Evolutionary conservation across 202 grass and related monocot species (phyloP).

Genomic region (Panicum virgatum): DNA sequence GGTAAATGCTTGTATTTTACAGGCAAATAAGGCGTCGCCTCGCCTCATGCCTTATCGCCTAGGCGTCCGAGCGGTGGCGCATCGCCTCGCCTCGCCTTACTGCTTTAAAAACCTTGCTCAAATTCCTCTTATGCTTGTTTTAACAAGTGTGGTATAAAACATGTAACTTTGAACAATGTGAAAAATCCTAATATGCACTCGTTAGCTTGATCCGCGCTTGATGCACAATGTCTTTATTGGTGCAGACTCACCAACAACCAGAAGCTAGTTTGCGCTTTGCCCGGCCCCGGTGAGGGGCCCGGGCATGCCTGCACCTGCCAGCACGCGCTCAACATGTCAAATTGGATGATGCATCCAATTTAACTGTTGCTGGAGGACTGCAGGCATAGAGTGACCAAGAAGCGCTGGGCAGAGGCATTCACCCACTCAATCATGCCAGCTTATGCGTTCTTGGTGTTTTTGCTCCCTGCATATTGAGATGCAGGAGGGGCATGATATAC

Average conservation of each 20-base stretch:
- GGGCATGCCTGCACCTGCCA: conserved; percentile 94
- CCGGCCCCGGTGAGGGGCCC: conserved; percentile 93
- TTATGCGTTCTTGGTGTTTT: conserved; percentile 43
- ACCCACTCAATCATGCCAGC: conserved; percentile 2
- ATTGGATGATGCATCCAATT: conserved; percentile 20
- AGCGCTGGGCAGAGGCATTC: not conserved
- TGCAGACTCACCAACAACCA: conserved; percentile 72
- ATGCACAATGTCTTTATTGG: not conserved
- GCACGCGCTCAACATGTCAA: not conserved
- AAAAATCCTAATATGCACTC: not conserved
- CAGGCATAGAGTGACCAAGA: conserved; percentile 71
- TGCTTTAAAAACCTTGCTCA: too few species aligned
- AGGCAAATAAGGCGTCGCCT: too few species aligned
- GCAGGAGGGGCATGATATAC: conserved; percentile 16
- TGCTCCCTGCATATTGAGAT: conserved; percentile 26
- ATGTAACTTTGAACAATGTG: not conserved
- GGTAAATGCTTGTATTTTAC: too few species aligned
- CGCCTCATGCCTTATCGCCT: too few species aligned
- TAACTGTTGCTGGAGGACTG: conserved; percentile 64
- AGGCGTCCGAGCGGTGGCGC: too few species aligned
- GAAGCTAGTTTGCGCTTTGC: conserved; percentile 88
- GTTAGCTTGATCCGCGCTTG: not conserved
- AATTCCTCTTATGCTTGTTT: not conserved
- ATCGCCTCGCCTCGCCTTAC: too few species aligned
- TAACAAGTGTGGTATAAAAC: not conserved